Percentiles rank a stretch among this genome's conserved stretches.
phyloP scores from a whole-genome alignment of 345 rosid species.

The Populus pruinosa region DNA sequence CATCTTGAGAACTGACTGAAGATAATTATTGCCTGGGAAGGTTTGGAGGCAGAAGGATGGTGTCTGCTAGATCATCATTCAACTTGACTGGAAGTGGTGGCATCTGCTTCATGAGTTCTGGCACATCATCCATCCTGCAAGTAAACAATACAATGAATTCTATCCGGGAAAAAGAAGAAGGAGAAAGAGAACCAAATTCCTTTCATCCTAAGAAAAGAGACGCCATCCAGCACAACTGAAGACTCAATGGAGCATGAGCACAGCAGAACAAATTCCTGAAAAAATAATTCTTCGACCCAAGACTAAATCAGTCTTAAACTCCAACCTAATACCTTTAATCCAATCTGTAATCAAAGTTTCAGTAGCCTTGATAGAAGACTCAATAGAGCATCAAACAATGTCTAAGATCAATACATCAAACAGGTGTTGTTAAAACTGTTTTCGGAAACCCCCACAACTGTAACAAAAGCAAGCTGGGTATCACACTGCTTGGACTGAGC shows the following conservation, averaged over 20 bases:
- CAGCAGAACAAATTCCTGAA: too few relatives aligned
- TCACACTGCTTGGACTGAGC: background rate
- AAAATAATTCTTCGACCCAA: too few relatives aligned
- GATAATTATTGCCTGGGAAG: constrained; percentile 10
- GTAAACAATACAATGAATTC: background rate
- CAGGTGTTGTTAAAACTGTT: background rate
- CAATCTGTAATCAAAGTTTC: background rate
- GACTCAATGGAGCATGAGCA: too few relatives aligned
- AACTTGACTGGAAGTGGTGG: constrained; percentile 56
- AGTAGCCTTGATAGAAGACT: background rate
- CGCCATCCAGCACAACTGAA: too few relatives aligned
- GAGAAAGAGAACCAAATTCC: background rate
- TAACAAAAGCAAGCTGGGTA: background rate
- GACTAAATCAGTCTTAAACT: background rate
- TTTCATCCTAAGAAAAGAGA: background rate
- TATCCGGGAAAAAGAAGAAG: background rate
- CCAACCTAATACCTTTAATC: background rate
- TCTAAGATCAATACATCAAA: background rate
- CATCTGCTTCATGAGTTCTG: constrained; percentile 73
- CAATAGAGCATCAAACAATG: background rate
- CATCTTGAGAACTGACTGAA: background rate
- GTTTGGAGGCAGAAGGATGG: constrained; percentile 36
- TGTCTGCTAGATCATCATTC: constrained; percentile 46
- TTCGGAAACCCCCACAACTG: background rate
- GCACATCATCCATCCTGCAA: constrained; percentile 54